Evolutionary conservation across 2,329 filamentous ascomycete genomes (phyloP).

Genomic region (Nigrograna mackinnonii): DNA sequence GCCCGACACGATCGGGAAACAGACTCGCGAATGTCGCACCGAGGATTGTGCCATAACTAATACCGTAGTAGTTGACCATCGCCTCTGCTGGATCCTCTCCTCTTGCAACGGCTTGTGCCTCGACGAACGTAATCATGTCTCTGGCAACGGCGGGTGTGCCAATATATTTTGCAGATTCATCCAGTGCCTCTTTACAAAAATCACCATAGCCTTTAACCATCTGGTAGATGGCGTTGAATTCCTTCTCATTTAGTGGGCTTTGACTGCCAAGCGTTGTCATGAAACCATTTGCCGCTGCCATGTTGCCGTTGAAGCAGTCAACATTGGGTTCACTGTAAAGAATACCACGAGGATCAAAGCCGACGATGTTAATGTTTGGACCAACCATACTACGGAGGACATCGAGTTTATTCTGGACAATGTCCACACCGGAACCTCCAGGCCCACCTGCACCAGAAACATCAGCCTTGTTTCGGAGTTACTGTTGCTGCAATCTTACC

Average conservation of each 20-base stretch:
- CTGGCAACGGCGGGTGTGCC: constrained; percentile 11
- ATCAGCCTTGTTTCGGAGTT: background rate
- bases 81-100: constrained; percentile 7
- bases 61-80: constrained; percentile 38
- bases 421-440: constrained; percentile 46
- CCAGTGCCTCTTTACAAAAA: constrained; percentile 3
- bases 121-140: constrained; percentile 16
- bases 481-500: background rate
- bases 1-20: constrained; percentile 26
- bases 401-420: background rate
- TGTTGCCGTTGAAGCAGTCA: constrained; percentile 26
- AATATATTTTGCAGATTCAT: constrained; percentile 10
- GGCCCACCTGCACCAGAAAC: constrained; percentile 37
- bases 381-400: constrained; percentile 17
- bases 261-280: too few species aligned
- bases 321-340: constrained; percentile 34
- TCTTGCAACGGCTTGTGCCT: constrained; percentile 4
- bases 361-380: constrained; percentile 42
- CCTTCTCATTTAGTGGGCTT: background rate
- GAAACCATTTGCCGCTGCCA: background rate
- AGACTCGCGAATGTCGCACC: constrained; percentile 49
- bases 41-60: constrained; percentile 50
- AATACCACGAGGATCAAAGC: constrained; percentile 46
- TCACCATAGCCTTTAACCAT: constrained; percentile 5
- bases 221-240: background rate